phyloP scores from a whole-genome alignment of 2,329 filamentous ascomycete species.

The Sporothrix brasiliensis region DNA sequence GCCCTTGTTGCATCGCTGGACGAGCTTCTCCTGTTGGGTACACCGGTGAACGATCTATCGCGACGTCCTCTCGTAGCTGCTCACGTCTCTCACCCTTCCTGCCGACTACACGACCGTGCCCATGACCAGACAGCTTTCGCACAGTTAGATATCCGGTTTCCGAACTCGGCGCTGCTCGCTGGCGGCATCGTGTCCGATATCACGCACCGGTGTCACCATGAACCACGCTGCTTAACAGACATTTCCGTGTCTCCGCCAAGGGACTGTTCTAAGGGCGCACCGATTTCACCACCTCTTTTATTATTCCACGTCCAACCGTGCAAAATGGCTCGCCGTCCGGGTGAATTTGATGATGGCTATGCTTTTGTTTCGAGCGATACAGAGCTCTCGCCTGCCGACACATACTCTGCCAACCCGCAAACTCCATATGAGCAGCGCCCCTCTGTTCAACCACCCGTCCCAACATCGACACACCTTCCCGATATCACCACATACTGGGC shows the following conservation, averaged over 20 bases:
- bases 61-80: not conserved
- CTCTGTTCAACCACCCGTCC: constrained; percentile 37
- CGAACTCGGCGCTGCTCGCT: not conserved
- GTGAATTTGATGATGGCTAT: constrained; percentile 31
- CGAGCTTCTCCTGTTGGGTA: not conserved
- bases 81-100: not conserved
- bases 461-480: constrained; percentile 46
- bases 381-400: not conserved
- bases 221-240: constrained; percentile 16
- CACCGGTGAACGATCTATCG: not conserved
- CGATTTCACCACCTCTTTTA: not conserved
- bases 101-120: not conserved
- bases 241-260: not conserved
- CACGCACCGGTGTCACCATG: constrained; percentile 22
- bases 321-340: constrained; percentile 40
- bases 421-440: constrained; percentile 34
- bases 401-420: not conserved
- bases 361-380: constrained; percentile 19
- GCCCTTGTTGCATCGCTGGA: constrained; percentile 6
- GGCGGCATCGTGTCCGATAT: not conserved
- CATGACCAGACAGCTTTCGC: not conserved
- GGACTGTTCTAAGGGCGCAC: not conserved
- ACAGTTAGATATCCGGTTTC: not conserved
- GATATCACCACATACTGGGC: constrained; percentile 59
- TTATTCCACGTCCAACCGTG: not conserved